These are phyloP conservation scores for Ehretia macrophylla DNA, from an alignment of 257 asterid genomes.

Conservation along the genomic window DNA sequence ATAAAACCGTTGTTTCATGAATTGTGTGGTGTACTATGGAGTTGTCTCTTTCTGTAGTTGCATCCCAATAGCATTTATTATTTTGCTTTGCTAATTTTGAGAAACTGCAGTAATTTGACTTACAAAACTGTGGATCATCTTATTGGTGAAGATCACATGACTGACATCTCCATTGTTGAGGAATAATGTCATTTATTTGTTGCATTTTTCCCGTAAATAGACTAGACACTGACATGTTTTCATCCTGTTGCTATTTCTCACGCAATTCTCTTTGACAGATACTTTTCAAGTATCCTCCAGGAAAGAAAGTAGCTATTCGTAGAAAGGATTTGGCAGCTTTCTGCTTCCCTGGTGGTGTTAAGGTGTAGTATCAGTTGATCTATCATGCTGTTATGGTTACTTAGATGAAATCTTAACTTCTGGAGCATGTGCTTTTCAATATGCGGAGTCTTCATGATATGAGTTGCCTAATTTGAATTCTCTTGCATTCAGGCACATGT, in stretches of 20 bases:
- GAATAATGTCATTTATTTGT: no score
- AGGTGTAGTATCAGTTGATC: slow-evolving; percentile 41
- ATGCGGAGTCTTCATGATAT: no score
- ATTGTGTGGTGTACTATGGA: no score
- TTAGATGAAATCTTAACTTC: background rate
- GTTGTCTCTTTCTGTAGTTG: no score
- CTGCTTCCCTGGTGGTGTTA: slow-evolving; percentile 87
- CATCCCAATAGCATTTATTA: no score
- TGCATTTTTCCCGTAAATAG: no score
- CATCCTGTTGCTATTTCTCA: background rate
- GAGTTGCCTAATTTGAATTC: background rate
- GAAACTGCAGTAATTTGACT: no score
- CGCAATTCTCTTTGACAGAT: slow-evolving; percentile 33
- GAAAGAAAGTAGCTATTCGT: slow-evolving; percentile 59
- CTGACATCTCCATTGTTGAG: no score
- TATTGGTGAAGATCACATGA: no score
- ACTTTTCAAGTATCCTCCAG: slow-evolving; percentile 79
- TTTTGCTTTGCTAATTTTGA: no score
- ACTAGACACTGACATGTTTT: slow-evolving; percentile 2
- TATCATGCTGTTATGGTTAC: background rate
- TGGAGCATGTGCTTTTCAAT: background rate
- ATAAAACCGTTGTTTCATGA: no score
- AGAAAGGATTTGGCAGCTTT: slow-evolving; percentile 76
- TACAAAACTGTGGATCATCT: no score
- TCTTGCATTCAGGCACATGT: slow-evolving; percentile 58